A percentile compares a stretch with the other conserved stretches of the same genome.
phyloP scores from a whole-genome alignment of 2,329 filamentous ascomycete species.

The Alternaria atra region DNA sequence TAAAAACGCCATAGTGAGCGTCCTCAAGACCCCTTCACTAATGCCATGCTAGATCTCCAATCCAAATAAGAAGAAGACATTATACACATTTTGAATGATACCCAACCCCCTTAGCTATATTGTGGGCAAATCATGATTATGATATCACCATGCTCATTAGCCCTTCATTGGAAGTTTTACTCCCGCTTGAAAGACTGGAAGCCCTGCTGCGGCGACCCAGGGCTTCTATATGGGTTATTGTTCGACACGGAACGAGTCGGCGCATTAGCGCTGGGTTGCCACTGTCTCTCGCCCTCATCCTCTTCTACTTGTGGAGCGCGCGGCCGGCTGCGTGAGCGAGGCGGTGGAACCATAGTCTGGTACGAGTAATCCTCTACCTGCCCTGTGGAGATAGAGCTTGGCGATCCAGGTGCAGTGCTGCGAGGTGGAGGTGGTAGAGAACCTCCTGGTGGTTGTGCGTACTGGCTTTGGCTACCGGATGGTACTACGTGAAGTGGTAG shows the following conservation, averaged over 20 bases:
- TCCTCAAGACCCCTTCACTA: neutral
- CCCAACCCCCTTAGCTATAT: neutral
- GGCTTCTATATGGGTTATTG: constrained; percentile 28
- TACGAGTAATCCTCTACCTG: constrained; percentile 46
- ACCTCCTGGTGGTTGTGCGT: constrained; percentile 32
- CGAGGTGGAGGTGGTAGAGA: constrained; percentile 30
- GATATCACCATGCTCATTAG: neutral
- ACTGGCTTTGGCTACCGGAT: constrained; percentile 28
- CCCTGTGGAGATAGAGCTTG: constrained; percentile 44
- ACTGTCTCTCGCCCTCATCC: constrained; percentile 28
- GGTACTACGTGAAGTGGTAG: constrained; percentile 41
- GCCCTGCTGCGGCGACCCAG: constrained; percentile 9
- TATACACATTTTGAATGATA: neutral
- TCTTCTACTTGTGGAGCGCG: constrained; percentile 28
- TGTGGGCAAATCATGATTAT: neutral
- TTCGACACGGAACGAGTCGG: neutral
- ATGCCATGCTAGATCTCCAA: neutral
- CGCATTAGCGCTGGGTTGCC: constrained; percentile 12
- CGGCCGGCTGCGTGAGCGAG: constrained; percentile 31
- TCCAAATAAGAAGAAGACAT: neutral
- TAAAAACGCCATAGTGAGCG: neutral
- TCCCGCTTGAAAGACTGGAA: constrained; percentile 19
- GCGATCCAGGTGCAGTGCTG: constrained; percentile 39
- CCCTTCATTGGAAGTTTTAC: neutral
- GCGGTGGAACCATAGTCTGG: constrained; percentile 44